Evolutionary conservation across 2,329 filamentous ascomycete genomes (phyloP), one percentile per base, ranked within the genome.

Genomic region (Penicillium freii): DNA sequence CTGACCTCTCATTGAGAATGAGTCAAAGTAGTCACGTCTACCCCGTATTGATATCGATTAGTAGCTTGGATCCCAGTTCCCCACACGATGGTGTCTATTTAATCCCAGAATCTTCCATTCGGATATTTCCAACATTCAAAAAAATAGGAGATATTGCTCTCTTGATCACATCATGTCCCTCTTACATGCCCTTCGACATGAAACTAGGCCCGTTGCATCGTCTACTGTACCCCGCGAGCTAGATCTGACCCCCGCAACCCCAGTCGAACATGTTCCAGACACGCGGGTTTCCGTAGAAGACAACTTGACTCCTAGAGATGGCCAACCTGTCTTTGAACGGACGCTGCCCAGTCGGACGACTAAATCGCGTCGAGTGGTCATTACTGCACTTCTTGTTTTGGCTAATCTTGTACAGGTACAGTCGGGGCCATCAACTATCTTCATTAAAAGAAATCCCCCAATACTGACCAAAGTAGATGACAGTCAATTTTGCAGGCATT

Each of bases 331-430:
- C n/a, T 68, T 68, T 43, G 62, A 67, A 27, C 58, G 48, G 33
- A 58, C 61, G 6, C 53, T 57, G 4, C 50, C 59, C n/a, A 54
- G 54, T 19, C 59, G 54, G 10, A 60, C 56, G 11, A 67, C 55
- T 4, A 58, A 57, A 40, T 45, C 60, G 1, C 66, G 65, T 27
- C 59, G 57, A 31, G 21, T 65, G 19, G 54, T 56, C 2, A 60
- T 68, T 31, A 67, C 65, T 21, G 53, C 43, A 17, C 34, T 69
- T 39, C 63, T 68, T 11, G 46, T 69, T 21, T 49, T 67, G 19
- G 59, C 66, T 17, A 69, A 69, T 45, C 58, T 69, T n/a, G 60
- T 68, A 7, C 67, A 69, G 65, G 67, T 69, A 62, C 8, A 13
- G n/a, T 19, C 2, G 4, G 1, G 11, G 10, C 1, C 1, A 3